Base-by-base conservation (phyloP, 1,284 basidiomycete species). In the Ceratobasidium sp. region DNA sequence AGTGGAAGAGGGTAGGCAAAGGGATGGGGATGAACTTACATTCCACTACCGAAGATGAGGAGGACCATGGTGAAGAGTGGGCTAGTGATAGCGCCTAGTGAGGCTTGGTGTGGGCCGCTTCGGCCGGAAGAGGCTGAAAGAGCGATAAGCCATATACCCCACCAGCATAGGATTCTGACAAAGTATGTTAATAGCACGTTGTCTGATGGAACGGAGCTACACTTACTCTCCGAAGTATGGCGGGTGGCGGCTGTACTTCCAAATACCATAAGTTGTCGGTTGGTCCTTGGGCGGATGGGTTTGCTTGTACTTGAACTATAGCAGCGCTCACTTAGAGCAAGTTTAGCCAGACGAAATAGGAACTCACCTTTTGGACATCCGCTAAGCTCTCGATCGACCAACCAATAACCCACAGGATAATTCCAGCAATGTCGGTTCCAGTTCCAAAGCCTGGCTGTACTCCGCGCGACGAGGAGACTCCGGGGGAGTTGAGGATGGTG, bases 211-310 rank as follows among this genome's bases (percentile, higher is more conserved):
- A n/a, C 33, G 67, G 76, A 61, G 28, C 42, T 78, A 49, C 23
- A 86, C 88, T 82, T 81, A 90, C 88, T 93, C 92, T 81, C 92
- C 91, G 81, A 93, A 92, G 82, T 93, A 94, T 8, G 91, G 90
- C 35, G 92, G 92, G 79, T 93, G 90, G 78, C 78, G 64, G 23
- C 79, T 81, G 77, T 79, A 82, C 23, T 81, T 79, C 83, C 83
- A 84, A 11, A 84, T 66, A 5, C 82, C 82, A 75, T 89, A 88
- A 60, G 82, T 85, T 42, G 87, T 86, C 17, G 89, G 88, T 69
- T 83, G 83, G 61, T 89, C 87, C 79, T 88, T 89, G 0, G 89
- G 87, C 51, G 87, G 86, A 53, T 87, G 87, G 3, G 83, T 83
- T 33, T 86, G 83, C 80, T 91, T 92, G 84, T 87, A 90, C 17